Base-by-base conservation (phyloP, 2,329 filamentous ascomycete genomes). In the Clarireedia hainanense region DNA sequence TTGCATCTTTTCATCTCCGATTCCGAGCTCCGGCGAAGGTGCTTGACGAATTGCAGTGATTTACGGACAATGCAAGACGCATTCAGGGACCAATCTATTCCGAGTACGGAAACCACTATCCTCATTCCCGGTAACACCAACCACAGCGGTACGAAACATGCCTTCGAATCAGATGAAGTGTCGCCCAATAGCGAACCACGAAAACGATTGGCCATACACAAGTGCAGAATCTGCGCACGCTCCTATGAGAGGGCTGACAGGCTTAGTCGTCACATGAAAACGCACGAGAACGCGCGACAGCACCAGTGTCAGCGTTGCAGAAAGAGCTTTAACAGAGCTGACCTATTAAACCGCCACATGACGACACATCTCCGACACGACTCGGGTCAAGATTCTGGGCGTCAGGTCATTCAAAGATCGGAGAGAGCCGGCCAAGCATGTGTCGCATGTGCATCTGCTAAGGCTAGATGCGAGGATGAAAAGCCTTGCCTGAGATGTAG, bases 291-390 rank as follows among this genome's bases (percentile, higher is more conserved):
- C 52, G 56, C 62, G 23, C 57, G 62, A 10, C 60, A 52, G 9
- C 58, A 56, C 45, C 59, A 57, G 17, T 64, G 61, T 50, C 40
- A 50, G n/a, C 54, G 40, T 23, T 63, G 58, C 45, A n/a, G 42
- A 12, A 64, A 64, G 39, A 62, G 58, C 26, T 64, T 63, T 52
- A 64, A 64, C 39, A 48, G 60, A 42, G 57, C 58, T 23, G 62
- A 64, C 34, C 49, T 50, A 53, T 20, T 57, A 49, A 50, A 39
- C 40, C 55, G 62, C 6, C 62, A 64, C 47, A 52, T 52, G 30
- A 51, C 55, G 7, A 57, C 47, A 36, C 62, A 64, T 52, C 52
- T 34, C 12, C 30, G 55, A 34, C 46, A 58, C 10, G 37, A 56
- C n/a, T 20, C 40, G n/a, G 48, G 45, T 24, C 50, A 50, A n/a